phyloP scores from a whole-genome alignment of 495 filamentous ascomycete genomes.

The Chaetomium cochliodes region DNA sequence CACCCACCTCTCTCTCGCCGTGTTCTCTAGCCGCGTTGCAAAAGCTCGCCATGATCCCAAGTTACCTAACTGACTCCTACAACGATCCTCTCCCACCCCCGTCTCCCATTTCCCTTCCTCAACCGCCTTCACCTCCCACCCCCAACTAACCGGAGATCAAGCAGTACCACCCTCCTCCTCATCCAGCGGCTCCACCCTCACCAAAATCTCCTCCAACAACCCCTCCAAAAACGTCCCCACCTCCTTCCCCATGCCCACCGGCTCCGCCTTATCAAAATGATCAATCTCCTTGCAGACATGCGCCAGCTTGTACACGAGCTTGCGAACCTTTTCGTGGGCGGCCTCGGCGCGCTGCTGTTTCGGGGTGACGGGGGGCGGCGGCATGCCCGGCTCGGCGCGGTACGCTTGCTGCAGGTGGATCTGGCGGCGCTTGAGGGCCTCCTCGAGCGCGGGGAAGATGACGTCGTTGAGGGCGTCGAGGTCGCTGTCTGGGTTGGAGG shows the following conservation, averaged over 20 bases:
- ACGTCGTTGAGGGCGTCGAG: conserved; percentile 71
- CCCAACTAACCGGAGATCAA: neutral
- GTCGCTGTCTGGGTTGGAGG: conserved; percentile 48
- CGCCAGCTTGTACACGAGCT: conserved; percentile 71
- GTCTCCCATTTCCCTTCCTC: too few species aligned
- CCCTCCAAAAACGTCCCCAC: conserved; percentile 86
- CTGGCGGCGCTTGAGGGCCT: conserved; percentile 78
- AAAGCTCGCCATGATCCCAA: too few species aligned
- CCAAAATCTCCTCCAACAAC: conserved; percentile 90
- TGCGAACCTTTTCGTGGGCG: conserved; percentile 76
- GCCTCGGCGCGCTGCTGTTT: conserved; percentile 64
- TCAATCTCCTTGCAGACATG: conserved; percentile 84
- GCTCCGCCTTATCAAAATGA: conserved; percentile 72
- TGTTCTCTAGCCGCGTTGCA: too few species aligned
- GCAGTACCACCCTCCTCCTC: conserved; percentile 51
- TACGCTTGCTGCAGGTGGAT: conserved; percentile 59
- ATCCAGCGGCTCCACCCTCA: conserved; percentile 81
- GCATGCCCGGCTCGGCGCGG: conserved; percentile 40
- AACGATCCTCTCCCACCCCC: too few species aligned
- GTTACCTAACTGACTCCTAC: too few species aligned
- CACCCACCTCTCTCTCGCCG: neutral
- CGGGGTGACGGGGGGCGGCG: conserved; percentile 40
- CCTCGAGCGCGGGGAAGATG: conserved; percentile 84
- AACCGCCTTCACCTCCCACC: neutral
- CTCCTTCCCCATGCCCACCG: conserved; percentile 88